Evolutionary conservation across 2,329 filamentous ascomycete species (phyloP), one percentile per base, ranked within the genome.

Genomic region (Cucurbitaria berberidis): DNA sequence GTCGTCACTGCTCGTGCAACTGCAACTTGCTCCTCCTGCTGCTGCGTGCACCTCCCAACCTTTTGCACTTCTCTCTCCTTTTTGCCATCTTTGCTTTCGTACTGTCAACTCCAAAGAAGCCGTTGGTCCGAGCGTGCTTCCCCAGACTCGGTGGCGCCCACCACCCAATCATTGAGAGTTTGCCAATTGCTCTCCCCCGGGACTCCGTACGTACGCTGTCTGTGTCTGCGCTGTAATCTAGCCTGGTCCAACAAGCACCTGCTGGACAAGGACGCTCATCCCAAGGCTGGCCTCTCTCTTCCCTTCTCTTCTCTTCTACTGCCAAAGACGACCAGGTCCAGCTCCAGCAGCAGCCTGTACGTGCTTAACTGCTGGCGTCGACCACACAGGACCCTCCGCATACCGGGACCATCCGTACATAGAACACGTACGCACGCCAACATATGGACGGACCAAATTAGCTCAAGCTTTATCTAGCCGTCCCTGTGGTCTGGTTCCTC

Each of bases 131-230:
- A 53, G 55, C 55, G 19, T 47, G 24, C 16, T 56, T 52, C 55
- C 58, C 55, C 49, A 54, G 53, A 54, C 46, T 57, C 46, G 45
- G 49, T 30, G 27, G 27, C 52, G 35, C 27, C 32, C 5, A 5
- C 49, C 58, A 51, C 49, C 68, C 67, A 70, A 72, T 72, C 66
- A 61, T 59, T 49, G 57, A 48, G 48, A 60, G 54, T 55, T 64
- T 62, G 54, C 57, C 64, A 60, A 59, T 60, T 69, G 61, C 67
- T 67, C 53, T 57, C 48, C 62, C 60, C 62, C 60, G 60, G 53
- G 49, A 52, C 52, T n/a, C n/a, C n/a, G n/a, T n/a, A n/a, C 56
- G 22, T 56, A 66, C 64, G 60, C 63, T 59, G 65, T 69, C 63
- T 59, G 65, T 69, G 64, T 63, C 62, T 67, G 58, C 63, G 52